Evolutionary conservation across 202 grass and related monocot species (phyloP).

Genomic region (Carex sylvatica): DNA sequence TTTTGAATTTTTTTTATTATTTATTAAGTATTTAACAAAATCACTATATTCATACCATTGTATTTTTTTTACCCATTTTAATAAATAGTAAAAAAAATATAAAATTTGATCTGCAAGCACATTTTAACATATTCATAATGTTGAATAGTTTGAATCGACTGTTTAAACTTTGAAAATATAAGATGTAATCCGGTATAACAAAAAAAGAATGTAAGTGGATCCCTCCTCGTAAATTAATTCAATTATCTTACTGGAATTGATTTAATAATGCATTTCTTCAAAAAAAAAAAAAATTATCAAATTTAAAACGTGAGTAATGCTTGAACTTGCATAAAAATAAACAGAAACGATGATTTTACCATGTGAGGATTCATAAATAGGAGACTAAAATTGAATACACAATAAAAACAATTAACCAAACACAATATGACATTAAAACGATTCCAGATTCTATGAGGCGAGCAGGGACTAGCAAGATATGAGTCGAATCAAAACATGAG

Average conservation of each 20-base stretch:
- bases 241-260: neutral
- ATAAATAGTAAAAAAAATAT: too few relatives aligned
- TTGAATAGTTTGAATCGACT: too few relatives aligned
- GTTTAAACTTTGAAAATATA: too few relatives aligned
- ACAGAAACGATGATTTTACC: neutral
- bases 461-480: neutral
- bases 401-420: neutral
- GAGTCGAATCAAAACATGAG: neutral
- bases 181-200: too few relatives aligned
- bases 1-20: too few relatives aligned
- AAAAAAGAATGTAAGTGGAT: too few relatives aligned
- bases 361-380: neutral
- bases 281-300: neutral
- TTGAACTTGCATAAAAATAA: neutral
- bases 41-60: too few relatives aligned
- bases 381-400: neutral
- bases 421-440: neutral
- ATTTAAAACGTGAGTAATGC: neutral
- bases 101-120: too few relatives aligned
- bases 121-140: too few relatives aligned
- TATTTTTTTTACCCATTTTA: too few relatives aligned
- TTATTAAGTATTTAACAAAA: too few relatives aligned
- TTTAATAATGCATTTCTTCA: neutral
- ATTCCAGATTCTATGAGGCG: neutral
- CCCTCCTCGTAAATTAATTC: too few relatives aligned